Conservation (phyloP, 108 stramenopile species). For the Asterionellopsis glacialis region DNA sequence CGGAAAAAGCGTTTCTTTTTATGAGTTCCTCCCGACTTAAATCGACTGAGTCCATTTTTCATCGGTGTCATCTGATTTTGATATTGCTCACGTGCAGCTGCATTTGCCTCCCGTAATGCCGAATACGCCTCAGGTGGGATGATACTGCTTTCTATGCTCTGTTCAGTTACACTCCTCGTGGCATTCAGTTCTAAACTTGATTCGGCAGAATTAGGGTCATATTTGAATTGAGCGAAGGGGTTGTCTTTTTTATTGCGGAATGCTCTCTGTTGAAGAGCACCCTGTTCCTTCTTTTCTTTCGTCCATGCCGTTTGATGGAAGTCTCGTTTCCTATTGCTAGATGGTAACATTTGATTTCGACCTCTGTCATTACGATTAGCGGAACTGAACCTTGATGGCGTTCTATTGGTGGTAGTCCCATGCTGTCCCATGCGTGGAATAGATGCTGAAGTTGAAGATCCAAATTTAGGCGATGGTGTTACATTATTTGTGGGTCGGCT, state of each 20-base stretch:
- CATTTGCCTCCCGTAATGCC: no score
- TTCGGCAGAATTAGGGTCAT: conserved; percentile 84
- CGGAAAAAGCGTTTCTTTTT: no score
- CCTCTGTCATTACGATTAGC: neutral
- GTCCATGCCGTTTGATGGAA: conserved; percentile 10
- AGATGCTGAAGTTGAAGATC: neutral
- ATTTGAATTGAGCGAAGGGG: conserved; percentile 64
- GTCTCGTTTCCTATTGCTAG: no score
- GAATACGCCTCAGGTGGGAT: neutral
- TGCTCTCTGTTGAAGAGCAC: conserved; percentile 33
- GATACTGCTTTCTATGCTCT: neutral
- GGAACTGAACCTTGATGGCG: no score
- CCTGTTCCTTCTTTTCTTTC: conserved; percentile 19
- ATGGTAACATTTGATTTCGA: neutral
- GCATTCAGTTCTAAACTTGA: conserved; percentile 24
- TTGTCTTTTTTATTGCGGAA: conserved; percentile 65
- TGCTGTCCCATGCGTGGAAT: neutral
- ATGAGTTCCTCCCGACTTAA: no score
- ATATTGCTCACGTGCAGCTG: no score
- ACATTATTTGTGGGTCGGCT: neutral
- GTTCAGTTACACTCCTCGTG: neutral
- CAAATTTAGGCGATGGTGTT: neutral
- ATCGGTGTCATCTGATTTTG: no score
- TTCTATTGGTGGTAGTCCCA: neutral
- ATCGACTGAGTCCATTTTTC: no score